Conservation (phyloP, 495 filamentous ascomycete genomes). For the Apiosordaria backusii region DNA sequence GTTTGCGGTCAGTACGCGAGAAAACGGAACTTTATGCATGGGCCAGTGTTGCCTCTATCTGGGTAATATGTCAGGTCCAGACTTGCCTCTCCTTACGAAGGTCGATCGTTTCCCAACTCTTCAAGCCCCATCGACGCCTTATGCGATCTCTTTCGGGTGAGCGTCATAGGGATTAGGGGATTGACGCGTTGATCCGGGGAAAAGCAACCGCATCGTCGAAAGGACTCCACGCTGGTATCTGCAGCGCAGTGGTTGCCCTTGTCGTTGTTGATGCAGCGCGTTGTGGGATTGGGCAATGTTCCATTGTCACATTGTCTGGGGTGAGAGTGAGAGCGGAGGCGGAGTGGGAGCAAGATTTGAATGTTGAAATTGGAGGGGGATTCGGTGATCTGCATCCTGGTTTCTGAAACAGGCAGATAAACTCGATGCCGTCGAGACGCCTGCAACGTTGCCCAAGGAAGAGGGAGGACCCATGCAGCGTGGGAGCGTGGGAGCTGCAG, state of each 20-base stretch:
- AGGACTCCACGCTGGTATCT: too few species aligned
- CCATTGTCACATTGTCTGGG: too few species aligned
- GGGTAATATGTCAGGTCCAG: background rate
- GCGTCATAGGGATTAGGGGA: background rate
- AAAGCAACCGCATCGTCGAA: background rate
- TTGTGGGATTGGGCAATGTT: background rate
- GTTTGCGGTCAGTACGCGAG: background rate
- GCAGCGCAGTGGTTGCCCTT: background rate
- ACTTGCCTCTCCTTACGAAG: background rate
- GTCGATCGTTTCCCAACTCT: background rate
- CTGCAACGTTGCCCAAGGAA: background rate
- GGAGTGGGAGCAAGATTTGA: background rate
- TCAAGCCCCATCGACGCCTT: background rate
- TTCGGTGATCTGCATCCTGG: constrained; percentile 5
- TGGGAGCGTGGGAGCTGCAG: background rate
- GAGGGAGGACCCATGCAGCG: background rate
- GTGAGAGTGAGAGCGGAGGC: background rate
- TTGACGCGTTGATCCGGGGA: background rate
- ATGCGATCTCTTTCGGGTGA: background rate
- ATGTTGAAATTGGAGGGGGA: background rate
- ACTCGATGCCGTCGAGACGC: background rate
- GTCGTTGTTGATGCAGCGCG: too few species aligned
- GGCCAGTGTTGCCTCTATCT: background rate
- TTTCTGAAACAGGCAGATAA: constrained; percentile 8
- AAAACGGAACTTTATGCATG: background rate